These are phyloP conservation scores for Fusarium newnesense DNA, from an alignment of 2,329 filamentous ascomycete genomes.

Conservation along the genomic window DNA sequence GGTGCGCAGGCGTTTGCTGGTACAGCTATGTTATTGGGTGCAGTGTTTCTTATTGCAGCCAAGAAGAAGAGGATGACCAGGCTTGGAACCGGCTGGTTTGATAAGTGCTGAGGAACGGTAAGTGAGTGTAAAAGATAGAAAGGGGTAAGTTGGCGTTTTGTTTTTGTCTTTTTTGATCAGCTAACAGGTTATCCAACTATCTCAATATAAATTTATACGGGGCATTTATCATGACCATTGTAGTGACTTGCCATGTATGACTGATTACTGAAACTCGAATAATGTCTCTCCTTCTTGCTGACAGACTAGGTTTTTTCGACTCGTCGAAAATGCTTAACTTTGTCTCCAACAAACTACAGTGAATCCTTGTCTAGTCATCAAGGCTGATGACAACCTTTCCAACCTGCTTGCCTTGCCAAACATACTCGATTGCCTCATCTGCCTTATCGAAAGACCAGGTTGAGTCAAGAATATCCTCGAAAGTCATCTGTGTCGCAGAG, in stretches of 20 bases:
- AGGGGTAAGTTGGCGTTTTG: not conserved
- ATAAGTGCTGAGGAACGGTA: conserved; percentile 49
- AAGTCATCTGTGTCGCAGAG: conserved; percentile 48
- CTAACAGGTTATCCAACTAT: not conserved
- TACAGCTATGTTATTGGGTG: conserved; percentile 53
- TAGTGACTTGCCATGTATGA: not conserved
- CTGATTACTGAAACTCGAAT: not conserved
- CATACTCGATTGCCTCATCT: conserved; percentile 53
- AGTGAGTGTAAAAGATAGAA: not conserved
- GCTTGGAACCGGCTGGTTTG: conserved; percentile 51
- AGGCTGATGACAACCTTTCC: conserved; percentile 52
- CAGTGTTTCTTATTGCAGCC: conserved; percentile 52
- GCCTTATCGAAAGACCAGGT: conserved; percentile 52
- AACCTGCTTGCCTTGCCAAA: conserved; percentile 56
- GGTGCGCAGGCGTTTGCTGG: conserved; percentile 63
- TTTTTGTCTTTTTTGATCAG: not conserved
- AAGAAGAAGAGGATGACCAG: conserved; percentile 53
- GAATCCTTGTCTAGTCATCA: not conserved
- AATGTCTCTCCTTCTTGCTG: not conserved
- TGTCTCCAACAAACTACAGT: not conserved
- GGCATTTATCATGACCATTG: not conserved
- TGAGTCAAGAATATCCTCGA: conserved; percentile 52
- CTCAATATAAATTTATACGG: not conserved
- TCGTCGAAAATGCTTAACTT: not conserved
- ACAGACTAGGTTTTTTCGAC: not conserved